A percentile compares a stretch with the other conserved stretches of the same genome.
Conservation (phyloP, 345 rosid genomes). For the Corchorus capsularis region DNA sequence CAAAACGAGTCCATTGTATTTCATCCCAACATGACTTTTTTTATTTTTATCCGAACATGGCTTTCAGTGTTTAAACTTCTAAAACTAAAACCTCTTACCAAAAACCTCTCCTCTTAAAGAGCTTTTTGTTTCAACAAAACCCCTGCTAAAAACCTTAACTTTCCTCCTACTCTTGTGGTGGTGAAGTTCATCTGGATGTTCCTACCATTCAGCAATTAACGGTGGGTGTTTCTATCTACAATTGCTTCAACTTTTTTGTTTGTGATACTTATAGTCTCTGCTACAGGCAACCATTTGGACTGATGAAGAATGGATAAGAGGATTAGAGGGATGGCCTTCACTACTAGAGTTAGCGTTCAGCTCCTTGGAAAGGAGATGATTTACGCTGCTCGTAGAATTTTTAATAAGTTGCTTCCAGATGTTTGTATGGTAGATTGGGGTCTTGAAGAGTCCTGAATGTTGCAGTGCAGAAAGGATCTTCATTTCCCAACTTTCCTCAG, state of each 20-base stretch:
- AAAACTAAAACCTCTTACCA: too few species aligned
- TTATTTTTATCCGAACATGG: not conserved
- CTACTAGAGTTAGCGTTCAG: constrained; percentile 67
- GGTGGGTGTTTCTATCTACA: constrained; percentile 38
- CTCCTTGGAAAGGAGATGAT: constrained; percentile 76
- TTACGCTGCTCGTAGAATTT: constrained; percentile 85
- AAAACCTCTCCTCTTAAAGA: not conserved
- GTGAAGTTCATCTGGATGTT: constrained; percentile 34
- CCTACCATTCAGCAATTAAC: constrained; percentile 29
- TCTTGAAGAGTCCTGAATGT: too few species aligned
- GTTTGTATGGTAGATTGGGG: constrained; percentile 50
- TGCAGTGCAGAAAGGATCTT: too few species aligned
- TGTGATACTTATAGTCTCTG: constrained; percentile 20
- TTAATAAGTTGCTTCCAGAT: constrained; percentile 85
- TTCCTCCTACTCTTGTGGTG: constrained; percentile 43
- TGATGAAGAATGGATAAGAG: constrained; percentile 88
- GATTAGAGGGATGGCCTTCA: constrained; percentile 85
- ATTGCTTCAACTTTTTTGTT: not conserved
- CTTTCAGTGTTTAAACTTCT: not conserved
- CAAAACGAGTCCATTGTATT: not conserved
- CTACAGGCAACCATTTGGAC: constrained; percentile 73
- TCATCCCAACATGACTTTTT: not conserved
- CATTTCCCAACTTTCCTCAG: too few species aligned
- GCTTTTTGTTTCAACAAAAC: not conserved
- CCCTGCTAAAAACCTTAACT: not conserved